phyloP scores from a whole-genome alignment of 495 filamentous ascomycete genomes.

The Trichocladium uniseriatum region DNA sequence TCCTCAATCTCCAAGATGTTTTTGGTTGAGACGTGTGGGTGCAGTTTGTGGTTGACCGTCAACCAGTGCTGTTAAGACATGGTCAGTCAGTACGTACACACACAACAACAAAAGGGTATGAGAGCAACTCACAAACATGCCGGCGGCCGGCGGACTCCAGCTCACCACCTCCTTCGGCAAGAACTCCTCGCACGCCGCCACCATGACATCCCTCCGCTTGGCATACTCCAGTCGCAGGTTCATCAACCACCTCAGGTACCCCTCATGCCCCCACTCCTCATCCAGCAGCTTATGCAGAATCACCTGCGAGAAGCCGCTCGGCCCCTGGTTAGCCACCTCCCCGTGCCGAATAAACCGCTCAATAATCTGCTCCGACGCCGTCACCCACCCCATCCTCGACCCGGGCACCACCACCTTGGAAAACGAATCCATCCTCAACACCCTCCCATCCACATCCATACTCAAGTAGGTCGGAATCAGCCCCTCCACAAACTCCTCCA shows the following conservation, averaged over 20 bases:
- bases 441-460: conserved; percentile 56
- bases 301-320: conserved; percentile 73
- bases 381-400: conserved; percentile 68
- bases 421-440: conserved; percentile 69
- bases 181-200: conserved; percentile 74
- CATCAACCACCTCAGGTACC: conserved; percentile 86
- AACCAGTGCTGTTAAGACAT: conserved; percentile 61
- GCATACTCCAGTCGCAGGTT: conserved; percentile 78
- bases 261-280: conserved; percentile 88
- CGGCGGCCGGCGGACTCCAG: conserved; percentile 78
- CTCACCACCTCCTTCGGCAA: conserved; percentile 69
- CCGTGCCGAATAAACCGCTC: conserved; percentile 68
- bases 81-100: background rate
- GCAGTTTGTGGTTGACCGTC: conserved; percentile 61
- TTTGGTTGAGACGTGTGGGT: conserved; percentile 54
- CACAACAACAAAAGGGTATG: background rate
- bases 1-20: conserved; percentile 66
- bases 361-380: conserved; percentile 71
- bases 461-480: conserved; percentile 55
- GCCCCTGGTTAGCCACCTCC: conserved; percentile 74
- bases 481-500: conserved; percentile 39
- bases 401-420: conserved; percentile 77
- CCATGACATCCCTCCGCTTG: conserved; percentile 59
- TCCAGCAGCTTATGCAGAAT: conserved; percentile 83
- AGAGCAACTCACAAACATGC: conserved; percentile 78